A percentile compares a stretch with the other conserved stretches of the same genome.
These are phyloP conservation scores for Biscutella laevigata DNA, from an alignment of 441 rosid genomes.

Conservation along the genomic window DNA sequence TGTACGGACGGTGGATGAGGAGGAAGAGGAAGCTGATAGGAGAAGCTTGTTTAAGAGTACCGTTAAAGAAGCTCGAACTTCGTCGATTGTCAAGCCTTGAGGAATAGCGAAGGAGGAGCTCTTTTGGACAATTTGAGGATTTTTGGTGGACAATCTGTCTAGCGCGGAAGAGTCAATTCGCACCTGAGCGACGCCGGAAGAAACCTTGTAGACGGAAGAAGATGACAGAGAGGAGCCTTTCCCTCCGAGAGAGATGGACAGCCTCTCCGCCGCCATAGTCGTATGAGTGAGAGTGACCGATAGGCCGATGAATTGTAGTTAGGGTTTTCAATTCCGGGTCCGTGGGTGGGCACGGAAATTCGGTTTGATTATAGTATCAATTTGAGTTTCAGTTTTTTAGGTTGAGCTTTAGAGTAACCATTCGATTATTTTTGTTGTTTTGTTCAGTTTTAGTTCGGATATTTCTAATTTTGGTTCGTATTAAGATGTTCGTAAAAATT, in stretches of 20 bases:
- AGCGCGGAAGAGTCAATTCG: slow-evolving; percentile 42
- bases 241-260: slow-evolving; percentile 42
- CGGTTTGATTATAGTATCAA: too few relatives aligned
- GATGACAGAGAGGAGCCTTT: slow-evolving; percentile 56
- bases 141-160: slow-evolving; percentile 32
- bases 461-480: too few relatives aligned
- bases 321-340: too few relatives aligned
- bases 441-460: too few relatives aligned
- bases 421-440: too few relatives aligned
- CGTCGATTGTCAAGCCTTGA: slow-evolving; percentile 27
- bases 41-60: slow-evolving; percentile 58
- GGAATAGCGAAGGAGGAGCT: slow-evolving; percentile 20
- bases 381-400: too few relatives aligned
- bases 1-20: slow-evolving; percentile 28
- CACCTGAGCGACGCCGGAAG: slow-evolving; percentile 35
- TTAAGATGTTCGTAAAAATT: too few relatives aligned
- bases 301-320: too few relatives aligned
- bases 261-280: slow-evolving; percentile 31
- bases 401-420: too few relatives aligned
- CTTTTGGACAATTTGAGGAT: neutral
- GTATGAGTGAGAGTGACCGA: too few relatives aligned
- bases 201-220: slow-evolving; percentile 36
- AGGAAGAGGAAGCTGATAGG: slow-evolving; percentile 19
- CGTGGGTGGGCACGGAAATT: too few relatives aligned
- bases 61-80: slow-evolving; percentile 42